Evolutionary conservation across 2,329 filamentous ascomycete genomes (phyloP).

Genomic region (Cercospora sesami): DNA sequence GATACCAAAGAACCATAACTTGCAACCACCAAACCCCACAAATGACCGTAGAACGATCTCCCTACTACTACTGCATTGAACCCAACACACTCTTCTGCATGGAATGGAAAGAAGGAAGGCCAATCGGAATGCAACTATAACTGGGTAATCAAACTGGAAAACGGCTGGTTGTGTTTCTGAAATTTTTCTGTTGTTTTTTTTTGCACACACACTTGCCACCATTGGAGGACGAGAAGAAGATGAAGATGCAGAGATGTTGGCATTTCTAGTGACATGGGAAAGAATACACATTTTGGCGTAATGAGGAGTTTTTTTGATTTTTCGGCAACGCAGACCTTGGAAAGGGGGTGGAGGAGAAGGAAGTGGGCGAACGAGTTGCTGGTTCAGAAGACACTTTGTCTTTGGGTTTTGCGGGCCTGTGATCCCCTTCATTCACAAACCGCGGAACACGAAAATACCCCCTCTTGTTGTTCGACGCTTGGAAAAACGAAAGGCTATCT

Average conservation of each 20-base stretch:
- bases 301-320: background rate
- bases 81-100: background rate
- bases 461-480: background rate
- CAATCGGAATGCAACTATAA: background rate
- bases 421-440: background rate
- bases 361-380: background rate
- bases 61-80: slow-evolving; percentile 3
- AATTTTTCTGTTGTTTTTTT: background rate
- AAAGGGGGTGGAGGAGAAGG: background rate
- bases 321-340: background rate
- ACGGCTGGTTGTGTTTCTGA: background rate
- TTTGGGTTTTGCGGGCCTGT: too few species aligned
- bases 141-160: background rate
- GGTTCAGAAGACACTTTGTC: too few species aligned
- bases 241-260: background rate
- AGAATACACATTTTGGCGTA: background rate
- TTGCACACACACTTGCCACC: background rate
- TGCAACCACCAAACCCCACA: background rate
- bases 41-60: background rate
- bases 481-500: background rate
- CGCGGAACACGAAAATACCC: background rate
- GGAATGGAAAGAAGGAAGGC: background rate
- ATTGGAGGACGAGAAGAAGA: background rate
- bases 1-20: slow-evolving; percentile 1
- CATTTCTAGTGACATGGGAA: background rate